Conservation (phyloP, 495 filamentous ascomycete genomes). For the Peziza echinospora region DNA sequence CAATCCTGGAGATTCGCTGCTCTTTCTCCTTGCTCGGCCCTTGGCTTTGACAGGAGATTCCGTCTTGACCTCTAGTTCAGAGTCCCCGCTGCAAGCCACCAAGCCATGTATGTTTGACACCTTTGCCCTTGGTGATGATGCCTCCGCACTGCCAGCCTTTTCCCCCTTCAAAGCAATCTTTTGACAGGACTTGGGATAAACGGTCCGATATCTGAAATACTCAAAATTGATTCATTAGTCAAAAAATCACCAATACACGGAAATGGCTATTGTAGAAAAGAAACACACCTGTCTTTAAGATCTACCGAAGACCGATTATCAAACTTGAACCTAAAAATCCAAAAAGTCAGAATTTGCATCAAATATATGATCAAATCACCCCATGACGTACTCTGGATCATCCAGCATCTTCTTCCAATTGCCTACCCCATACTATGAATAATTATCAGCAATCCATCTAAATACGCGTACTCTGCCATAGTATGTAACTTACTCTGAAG, state of each 20-base stretch:
- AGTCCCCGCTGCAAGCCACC: no score
- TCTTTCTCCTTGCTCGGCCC: not conserved
- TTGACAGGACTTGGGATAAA: slow-evolving; percentile 19
- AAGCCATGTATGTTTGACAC: no score
- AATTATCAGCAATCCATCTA: slow-evolving; percentile 3
- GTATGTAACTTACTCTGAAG: slow-evolving; percentile 29
- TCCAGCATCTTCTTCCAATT: slow-evolving; percentile 50
- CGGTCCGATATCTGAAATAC: slow-evolving; percentile 15
- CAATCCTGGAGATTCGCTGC: not conserved
- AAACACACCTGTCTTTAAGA: slow-evolving; percentile 40
- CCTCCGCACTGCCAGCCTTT: no score
- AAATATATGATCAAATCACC: no score
- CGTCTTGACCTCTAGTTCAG: slow-evolving; percentile 3
- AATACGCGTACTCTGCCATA: slow-evolving; percentile 1
- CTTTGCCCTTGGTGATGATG: no score
- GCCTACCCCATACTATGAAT: slow-evolving; percentile 35
- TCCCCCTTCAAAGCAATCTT: slow-evolving; percentile 9
- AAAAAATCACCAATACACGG: no score
- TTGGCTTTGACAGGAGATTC: not conserved
- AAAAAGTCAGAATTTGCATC: no score
- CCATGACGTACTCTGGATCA: slow-evolving; percentile 22
- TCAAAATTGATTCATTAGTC: no score
- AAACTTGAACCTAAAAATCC: slow-evolving; percentile 36
- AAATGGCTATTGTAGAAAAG: no score
- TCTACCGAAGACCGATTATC: slow-evolving; percentile 43